Percentiles rank a stretch among this genome's conserved stretches.
Evolutionary conservation across 2,329 filamentous ascomycete genomes (phyloP).

Genomic region (Trichoderma sp.): DNA sequence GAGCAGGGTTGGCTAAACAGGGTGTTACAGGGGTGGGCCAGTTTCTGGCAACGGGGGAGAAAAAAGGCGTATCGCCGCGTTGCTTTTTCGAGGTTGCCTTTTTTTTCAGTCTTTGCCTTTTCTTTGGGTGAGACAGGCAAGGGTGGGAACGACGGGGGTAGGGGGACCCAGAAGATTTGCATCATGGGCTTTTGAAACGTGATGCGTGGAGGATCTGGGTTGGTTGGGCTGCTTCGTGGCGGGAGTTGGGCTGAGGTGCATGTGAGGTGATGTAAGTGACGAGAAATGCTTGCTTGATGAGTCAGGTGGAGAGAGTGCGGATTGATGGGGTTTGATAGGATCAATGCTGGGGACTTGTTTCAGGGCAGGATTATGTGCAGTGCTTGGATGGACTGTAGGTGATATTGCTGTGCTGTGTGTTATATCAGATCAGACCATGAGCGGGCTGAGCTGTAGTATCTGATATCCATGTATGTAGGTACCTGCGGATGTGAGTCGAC

Average conservation of each 20-base stretch:
- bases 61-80: no score
- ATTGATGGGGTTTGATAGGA: background rate
- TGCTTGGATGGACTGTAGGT: background rate
- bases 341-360: background rate
- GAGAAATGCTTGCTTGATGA: background rate
- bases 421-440: background rate
- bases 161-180: background rate
- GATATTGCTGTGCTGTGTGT: background rate
- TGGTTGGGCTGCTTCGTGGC: conserved; percentile 15
- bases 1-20: background rate
- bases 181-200: background rate
- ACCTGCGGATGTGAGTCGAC: background rate
- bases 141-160: background rate
- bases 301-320: background rate
- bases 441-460: no score
- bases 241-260: conserved; percentile 3
- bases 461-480: background rate
- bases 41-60: background rate
- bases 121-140: background rate
- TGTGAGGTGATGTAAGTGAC: conserved; percentile 10
- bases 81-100: background rate
- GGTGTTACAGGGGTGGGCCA: background rate
- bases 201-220: conserved; percentile 13
- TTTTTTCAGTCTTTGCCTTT: background rate
- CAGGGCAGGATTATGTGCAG: background rate